These are phyloP conservation scores for Pythium pyrilobum DNA, from an alignment of 352 stramenopile species.

Conservation along the genomic window DNA sequence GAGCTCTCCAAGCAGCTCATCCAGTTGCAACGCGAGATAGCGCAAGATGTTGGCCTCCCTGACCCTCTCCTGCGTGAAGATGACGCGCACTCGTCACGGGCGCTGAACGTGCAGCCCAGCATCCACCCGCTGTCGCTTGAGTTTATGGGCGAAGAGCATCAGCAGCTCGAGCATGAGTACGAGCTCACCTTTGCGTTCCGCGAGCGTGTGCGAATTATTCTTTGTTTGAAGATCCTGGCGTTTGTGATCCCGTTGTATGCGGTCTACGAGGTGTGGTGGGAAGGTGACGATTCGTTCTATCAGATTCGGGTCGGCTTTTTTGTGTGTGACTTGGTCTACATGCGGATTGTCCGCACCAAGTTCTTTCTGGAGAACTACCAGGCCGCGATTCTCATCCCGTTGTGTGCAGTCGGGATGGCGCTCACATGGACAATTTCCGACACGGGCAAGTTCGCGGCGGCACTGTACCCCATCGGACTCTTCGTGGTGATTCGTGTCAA, in stretches of 20 bases:
- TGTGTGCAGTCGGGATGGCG: slow-evolving; percentile 63
- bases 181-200: slow-evolving; percentile 67
- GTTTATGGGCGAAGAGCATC: slow-evolving; percentile 82
- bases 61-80: slow-evolving; percentile 66
- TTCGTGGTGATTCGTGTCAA: slow-evolving; percentile 85
- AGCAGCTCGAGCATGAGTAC: slow-evolving; percentile 72
- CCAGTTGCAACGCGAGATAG: slow-evolving; percentile 58
- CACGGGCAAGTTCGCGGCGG: slow-evolving; percentile 76
- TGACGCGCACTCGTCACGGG: slow-evolving; percentile 52
- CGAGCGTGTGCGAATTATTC: slow-evolving; percentile 56
- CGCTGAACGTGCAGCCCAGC: slow-evolving; percentile 54
- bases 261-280: slow-evolving; percentile 63
- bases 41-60: slow-evolving; percentile 63
- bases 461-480: slow-evolving; percentile 71
- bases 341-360: slow-evolving; percentile 56
- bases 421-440: slow-evolving; percentile 81
- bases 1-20: slow-evolving; percentile 75
- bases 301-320: slow-evolving; percentile 64
- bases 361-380: slow-evolving; percentile 81
- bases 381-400: slow-evolving; percentile 59
- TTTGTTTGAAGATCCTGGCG: slow-evolving; percentile 66
- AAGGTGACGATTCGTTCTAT: slow-evolving; percentile 55
- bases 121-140: slow-evolving; percentile 76
- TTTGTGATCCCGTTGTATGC: slow-evolving; percentile 70
- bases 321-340: slow-evolving; percentile 64